Percentiles rank a stretch among this genome's conserved stretches.
Conservation (phyloP, 2,329 filamentous ascomycete genomes). For the Sclerotinia minor region DNA sequence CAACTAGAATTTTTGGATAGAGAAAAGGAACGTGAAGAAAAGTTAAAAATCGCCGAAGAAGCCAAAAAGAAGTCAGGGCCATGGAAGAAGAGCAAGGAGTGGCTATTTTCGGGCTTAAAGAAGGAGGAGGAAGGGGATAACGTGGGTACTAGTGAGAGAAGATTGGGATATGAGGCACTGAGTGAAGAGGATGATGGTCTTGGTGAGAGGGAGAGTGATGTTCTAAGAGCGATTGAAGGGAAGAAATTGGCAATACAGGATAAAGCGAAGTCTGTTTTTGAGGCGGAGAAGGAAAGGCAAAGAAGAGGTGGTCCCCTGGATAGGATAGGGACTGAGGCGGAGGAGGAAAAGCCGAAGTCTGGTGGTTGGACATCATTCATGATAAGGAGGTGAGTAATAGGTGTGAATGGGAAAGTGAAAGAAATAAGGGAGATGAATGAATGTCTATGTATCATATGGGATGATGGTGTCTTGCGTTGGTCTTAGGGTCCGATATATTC, state of each 20-base stretch:
- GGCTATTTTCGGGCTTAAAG: slow-evolving; percentile 42
- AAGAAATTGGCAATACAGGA: slow-evolving; percentile 35
- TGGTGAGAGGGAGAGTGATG: slow-evolving; percentile 35
- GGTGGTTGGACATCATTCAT: slow-evolving; percentile 38
- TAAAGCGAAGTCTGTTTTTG: slow-evolving; percentile 38
- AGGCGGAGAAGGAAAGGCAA: slow-evolving; percentile 39
- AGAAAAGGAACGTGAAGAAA: slow-evolving; percentile 55
- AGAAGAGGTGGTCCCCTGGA: slow-evolving; percentile 38
- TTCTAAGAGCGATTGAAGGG: slow-evolving; percentile 37
- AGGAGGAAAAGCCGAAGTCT: slow-evolving; percentile 31
- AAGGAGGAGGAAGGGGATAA: slow-evolving; percentile 39
- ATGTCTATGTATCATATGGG: slow-evolving; percentile 35
- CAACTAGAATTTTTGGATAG: slow-evolving; percentile 53
- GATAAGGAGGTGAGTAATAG: slow-evolving; percentile 29
- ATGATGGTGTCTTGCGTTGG: slow-evolving; percentile 31
- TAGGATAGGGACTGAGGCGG: slow-evolving; percentile 34
- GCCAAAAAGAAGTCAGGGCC: slow-evolving; percentile 38
- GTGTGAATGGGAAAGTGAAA: slow-evolving; percentile 18
- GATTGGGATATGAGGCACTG: slow-evolving; percentile 33
- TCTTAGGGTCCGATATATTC: slow-evolving; percentile 29
- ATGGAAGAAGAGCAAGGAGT: slow-evolving; percentile 36
- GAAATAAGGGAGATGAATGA: slow-evolving; percentile 26
- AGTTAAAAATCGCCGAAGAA: slow-evolving; percentile 27
- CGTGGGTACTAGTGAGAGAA: slow-evolving; percentile 33
- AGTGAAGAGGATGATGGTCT: slow-evolving; percentile 34